These are phyloP conservation scores for Globisporangium heterothallicum DNA, from an alignment of 352 stramenopile genomes.

Conservation along the genomic window DNA sequence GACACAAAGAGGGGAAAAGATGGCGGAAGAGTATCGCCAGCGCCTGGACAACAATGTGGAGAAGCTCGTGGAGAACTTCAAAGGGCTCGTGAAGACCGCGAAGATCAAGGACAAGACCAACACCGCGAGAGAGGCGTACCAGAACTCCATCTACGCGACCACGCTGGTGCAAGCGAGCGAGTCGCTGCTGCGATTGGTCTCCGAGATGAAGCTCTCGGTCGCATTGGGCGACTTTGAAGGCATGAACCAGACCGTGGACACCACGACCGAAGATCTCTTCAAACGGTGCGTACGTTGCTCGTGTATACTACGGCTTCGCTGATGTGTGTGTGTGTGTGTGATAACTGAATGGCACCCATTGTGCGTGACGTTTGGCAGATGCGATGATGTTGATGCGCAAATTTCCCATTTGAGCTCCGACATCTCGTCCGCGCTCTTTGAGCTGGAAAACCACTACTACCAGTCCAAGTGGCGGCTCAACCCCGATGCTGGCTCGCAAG, in stretches of 20 bases:
- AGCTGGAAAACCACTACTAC: conserved; percentile 82
- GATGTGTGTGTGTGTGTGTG: neutral
- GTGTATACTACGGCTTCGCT: too few relatives aligned
- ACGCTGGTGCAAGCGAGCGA: conserved; percentile 77
- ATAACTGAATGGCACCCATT: too few relatives aligned
- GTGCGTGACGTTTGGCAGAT: too few relatives aligned
- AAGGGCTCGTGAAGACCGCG: conserved; percentile 72
- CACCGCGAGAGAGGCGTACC: conserved; percentile 71
- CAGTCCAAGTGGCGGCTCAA: conserved; percentile 72
- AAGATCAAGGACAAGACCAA: conserved; percentile 82
- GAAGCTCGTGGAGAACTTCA: conserved; percentile 87
- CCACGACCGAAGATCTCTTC: conserved; percentile 57
- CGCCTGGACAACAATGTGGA: conserved; percentile 84
- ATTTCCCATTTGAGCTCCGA: conserved; percentile 75
- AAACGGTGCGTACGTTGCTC: conserved; percentile 45
- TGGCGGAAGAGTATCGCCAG: conserved; percentile 83
- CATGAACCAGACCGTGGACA: conserved; percentile 83
- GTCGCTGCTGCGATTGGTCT: conserved; percentile 73
- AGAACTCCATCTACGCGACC: conserved; percentile 80
- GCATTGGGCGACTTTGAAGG: conserved; percentile 78
- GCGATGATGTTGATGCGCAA: conserved; percentile 74
- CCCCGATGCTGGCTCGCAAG: neutral
- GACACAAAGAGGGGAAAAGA: conserved; percentile 16
- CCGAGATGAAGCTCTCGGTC: conserved; percentile 78
- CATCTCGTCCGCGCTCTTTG: conserved; percentile 73